Conservation (phyloP, 164 flowering plant genomes). For the Magnolia kwangsiensis region DNA sequence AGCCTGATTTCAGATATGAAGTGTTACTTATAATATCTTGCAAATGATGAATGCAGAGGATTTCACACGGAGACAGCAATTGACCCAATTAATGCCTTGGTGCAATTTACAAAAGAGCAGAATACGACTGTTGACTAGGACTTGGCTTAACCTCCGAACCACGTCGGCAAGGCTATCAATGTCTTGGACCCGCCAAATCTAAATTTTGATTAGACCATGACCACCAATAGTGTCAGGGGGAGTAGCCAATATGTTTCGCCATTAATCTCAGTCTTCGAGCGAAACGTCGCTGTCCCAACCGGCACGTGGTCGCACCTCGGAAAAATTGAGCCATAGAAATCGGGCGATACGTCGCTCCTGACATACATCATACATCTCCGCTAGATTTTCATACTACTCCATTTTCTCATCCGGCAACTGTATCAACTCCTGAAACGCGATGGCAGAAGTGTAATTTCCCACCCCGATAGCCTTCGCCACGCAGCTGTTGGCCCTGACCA, state of each 20-base stretch:
- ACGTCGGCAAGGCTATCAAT: no score
- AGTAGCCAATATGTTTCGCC: background rate
- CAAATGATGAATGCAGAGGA: no score
- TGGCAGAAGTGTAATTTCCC: conserved; percentile 59
- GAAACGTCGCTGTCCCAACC: conserved; percentile 44
- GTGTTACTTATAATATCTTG: no score
- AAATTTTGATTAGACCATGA: no score
- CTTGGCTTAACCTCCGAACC: no score
- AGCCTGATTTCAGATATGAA: no score
- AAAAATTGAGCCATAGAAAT: conserved; percentile 70
- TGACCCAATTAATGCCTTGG: no score
- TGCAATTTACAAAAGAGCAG: no score
- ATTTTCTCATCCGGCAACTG: conserved; percentile 57
- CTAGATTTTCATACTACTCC: conserved; percentile 51
- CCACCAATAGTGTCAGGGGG: no score
- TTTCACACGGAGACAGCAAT: no score
- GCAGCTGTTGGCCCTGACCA: conserved; percentile 63
- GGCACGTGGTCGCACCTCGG: conserved; percentile 83
- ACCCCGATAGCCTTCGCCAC: conserved; percentile 66
- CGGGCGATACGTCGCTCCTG: conserved; percentile 61
- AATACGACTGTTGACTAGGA: no score
- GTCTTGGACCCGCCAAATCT: no score
- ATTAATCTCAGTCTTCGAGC: conserved; percentile 38
- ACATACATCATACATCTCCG: conserved; percentile 76
- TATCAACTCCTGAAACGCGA: conserved; percentile 76